Percentiles rank a stretch among this genome's conserved stretches.
These are phyloP conservation scores for Pythium chondricola DNA, from an alignment of 352 stramenopile species.

Conservation along the genomic window DNA sequence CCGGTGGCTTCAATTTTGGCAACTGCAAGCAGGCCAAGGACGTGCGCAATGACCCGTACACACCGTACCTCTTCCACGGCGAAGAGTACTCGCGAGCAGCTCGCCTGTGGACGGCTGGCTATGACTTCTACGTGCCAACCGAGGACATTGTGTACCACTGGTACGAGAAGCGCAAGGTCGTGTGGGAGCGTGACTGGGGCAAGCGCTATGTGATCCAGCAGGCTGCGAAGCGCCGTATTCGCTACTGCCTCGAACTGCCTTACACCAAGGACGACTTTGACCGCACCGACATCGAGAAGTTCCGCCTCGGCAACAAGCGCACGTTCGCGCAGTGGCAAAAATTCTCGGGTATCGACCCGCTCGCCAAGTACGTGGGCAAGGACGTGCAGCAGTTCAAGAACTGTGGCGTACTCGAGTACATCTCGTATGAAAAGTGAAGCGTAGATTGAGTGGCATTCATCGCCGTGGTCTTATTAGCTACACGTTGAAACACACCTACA, in stretches of 20 bases:
- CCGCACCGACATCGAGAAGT: slow-evolving; percentile 64
- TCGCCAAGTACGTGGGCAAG: slow-evolving; percentile 46
- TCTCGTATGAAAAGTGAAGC: slow-evolving; percentile 36
- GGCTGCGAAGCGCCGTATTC: slow-evolving; percentile 64
- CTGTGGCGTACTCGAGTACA: slow-evolving; percentile 59
- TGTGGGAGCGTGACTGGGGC: slow-evolving; percentile 77
- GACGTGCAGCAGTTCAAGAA: slow-evolving; percentile 66
- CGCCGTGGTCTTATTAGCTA: too few relatives aligned
- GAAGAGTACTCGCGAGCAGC: slow-evolving; percentile 78
- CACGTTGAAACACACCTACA: too few relatives aligned
- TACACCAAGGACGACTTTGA: slow-evolving; percentile 68
- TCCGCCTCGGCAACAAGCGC: slow-evolving; percentile 60
- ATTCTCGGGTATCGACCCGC: slow-evolving; percentile 73
- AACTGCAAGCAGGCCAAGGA: slow-evolving; percentile 60
- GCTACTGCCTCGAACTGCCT: slow-evolving; percentile 48
- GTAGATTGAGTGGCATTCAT: too few relatives aligned
- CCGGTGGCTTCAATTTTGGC: slow-evolving; percentile 80
- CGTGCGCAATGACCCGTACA: slow-evolving; percentile 76
- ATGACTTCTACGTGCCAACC: slow-evolving; percentile 73
- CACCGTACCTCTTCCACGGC: slow-evolving; percentile 73
- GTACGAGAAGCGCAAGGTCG: slow-evolving; percentile 78
- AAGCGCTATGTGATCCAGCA: slow-evolving; percentile 64
- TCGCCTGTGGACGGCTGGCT: slow-evolving; percentile 70
- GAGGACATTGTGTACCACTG: slow-evolving; percentile 76
- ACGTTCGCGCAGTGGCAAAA: slow-evolving; percentile 74